A percentile compares a stretch with the other conserved stretches of the same genome.
phyloP scores from a whole-genome alignment of 768 basidiomycete species.

The Rubroboletus satanas region DNA sequence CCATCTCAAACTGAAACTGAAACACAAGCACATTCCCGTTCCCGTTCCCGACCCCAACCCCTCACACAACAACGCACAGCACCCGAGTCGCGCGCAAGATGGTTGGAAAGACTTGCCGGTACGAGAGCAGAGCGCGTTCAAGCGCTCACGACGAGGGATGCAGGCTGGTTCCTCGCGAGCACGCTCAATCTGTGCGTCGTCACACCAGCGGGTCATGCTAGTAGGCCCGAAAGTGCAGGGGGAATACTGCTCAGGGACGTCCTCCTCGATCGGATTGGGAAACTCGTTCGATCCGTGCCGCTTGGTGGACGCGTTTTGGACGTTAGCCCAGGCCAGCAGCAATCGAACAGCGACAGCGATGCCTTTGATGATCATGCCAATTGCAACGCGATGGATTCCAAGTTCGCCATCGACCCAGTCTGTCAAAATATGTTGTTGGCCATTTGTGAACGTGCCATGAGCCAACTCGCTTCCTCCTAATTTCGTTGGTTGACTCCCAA shows the following conservation, averaged over 20 bases:
- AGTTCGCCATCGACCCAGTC: slow-evolving; percentile 13
- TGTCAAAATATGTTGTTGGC: slow-evolving; percentile 29
- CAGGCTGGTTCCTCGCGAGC: slow-evolving; percentile 27
- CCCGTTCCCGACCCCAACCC: neutral
- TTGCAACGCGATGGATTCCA: neutral
- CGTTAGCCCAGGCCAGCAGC: neutral
- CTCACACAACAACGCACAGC: neutral
- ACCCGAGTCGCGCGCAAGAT: neutral
- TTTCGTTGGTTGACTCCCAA: neutral
- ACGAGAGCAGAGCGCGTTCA: slow-evolving; percentile 19
- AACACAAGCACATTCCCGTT: neutral
- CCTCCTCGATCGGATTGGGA: slow-evolving; percentile 24
- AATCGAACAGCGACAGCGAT: neutral
- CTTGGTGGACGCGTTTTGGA: neutral
- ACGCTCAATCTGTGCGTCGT: slow-evolving; percentile 25
- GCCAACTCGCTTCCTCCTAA: slow-evolving; percentile 5
- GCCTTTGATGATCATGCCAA: neutral
- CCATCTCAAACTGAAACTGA: neutral
- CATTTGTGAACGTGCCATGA: slow-evolving; percentile 25
- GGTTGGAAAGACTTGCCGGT: slow-evolving; percentile 8
- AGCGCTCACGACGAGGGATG: slow-evolving; percentile 24
- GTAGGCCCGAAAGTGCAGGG: neutral
- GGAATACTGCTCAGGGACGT: slow-evolving; percentile 9
- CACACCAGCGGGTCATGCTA: neutral
- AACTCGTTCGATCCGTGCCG: slow-evolving; percentile 15